Conservation (phyloP, 768 basidiomycete species). For the Tubosaeta sp. region DNA sequence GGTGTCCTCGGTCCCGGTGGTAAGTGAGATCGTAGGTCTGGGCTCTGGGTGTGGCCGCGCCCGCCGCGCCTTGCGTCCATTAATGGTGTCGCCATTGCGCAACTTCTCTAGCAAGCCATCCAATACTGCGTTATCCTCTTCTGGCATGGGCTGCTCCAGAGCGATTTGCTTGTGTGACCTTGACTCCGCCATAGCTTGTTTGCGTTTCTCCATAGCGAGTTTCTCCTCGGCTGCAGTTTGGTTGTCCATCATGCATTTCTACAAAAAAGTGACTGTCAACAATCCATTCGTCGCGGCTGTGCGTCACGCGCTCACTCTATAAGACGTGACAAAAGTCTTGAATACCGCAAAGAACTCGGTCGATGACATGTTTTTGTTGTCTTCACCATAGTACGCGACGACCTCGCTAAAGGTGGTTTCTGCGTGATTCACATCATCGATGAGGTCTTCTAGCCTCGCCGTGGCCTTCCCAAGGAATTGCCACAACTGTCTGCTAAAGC, state of each 20-base stretch:
- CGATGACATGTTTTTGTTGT: constrained; percentile 79
- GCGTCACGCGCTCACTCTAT: constrained; percentile 50
- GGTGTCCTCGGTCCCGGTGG: constrained; percentile 30
- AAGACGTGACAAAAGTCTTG: constrained; percentile 95
- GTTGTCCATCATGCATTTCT: constrained; percentile 91
- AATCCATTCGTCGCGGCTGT: neutral
- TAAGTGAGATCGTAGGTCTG: constrained; percentile 20
- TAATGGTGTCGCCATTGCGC: constrained; percentile 60
- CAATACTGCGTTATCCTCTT: constrained; percentile 55
- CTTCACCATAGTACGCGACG: constrained; percentile 89
- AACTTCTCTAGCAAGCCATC: constrained; percentile 72
- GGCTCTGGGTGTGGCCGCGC: constrained; percentile 36
- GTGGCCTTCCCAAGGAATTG: constrained; percentile 75
- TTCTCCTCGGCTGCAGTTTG: constrained; percentile 69
- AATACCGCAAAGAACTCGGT: constrained; percentile 95
- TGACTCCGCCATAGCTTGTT: constrained; percentile 60
- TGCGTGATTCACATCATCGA: constrained; percentile 83
- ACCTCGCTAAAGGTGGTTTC: constrained; percentile 82
- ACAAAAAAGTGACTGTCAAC: constrained; percentile 5
- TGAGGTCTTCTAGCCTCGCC: constrained; percentile 72
- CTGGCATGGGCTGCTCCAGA: constrained; percentile 38
- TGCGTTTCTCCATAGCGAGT: constrained; percentile 62
- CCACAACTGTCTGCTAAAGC: constrained; percentile 91
- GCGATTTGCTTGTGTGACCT: constrained; percentile 52
- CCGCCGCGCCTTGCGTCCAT: constrained; percentile 50